Evolutionary conservation across 2,329 filamentous ascomycete species (phyloP).

Genomic region (Coleophoma crateriformis): DNA sequence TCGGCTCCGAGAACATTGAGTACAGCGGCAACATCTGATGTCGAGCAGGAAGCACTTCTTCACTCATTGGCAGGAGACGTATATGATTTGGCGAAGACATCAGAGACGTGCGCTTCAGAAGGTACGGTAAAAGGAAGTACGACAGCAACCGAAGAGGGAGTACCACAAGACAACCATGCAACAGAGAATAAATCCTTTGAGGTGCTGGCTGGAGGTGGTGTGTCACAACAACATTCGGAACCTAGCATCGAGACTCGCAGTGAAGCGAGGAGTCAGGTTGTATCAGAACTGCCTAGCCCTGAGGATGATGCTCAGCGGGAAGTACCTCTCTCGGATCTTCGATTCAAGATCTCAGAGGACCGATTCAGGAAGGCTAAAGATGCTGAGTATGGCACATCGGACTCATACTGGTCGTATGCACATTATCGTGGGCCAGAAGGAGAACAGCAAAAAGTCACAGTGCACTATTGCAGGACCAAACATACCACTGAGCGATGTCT

Average conservation of each 20-base stretch:
- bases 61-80: conserved; percentile 15
- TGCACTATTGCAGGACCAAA: conserved; percentile 72
- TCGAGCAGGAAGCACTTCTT: conserved; percentile 10
- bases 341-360: conserved; percentile 41
- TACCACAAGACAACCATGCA: neutral
- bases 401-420: conserved; percentile 62
- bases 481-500: conserved; percentile 62
- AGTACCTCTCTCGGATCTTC: conserved; percentile 32
- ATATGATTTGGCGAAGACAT: conserved; percentile 11
- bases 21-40: conserved; percentile 7
- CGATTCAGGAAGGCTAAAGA: conserved; percentile 42
- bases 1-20: conserved; percentile 12
- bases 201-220: too few relatives aligned
- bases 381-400: conserved; percentile 34
- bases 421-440: conserved; percentile 54
- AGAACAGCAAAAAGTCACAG: conserved; percentile 48
- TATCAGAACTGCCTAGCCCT: neutral
- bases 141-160: conserved; percentile 2
- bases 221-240: neutral
- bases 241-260: neutral
- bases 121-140: neutral
- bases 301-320: conserved; percentile 18
- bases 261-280: neutral
- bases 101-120: neutral
- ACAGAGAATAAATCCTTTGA: neutral